Conservation (phyloP, 176 grass and related monocot genomes). For the Phoenix dactylifera region DNA sequence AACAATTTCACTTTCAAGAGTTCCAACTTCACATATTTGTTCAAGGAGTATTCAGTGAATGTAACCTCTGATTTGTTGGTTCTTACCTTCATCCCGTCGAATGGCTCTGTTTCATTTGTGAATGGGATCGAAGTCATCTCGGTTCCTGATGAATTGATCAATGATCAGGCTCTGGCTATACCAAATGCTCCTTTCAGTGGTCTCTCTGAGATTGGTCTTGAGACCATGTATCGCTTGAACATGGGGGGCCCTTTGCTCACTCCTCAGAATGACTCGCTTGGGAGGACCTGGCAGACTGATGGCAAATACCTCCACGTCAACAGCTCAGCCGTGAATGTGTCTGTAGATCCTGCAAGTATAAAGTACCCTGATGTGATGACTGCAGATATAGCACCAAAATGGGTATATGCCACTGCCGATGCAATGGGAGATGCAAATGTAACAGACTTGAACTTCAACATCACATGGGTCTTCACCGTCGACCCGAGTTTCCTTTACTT, state of each 20-base stretch:
- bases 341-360: slow-evolving; percentile 24
- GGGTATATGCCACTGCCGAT: slow-evolving; percentile 68
- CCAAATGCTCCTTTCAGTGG: slow-evolving; percentile 53
- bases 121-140: slow-evolving; percentile 84
- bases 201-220: slow-evolving; percentile 37
- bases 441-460: slow-evolving; percentile 40
- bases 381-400: slow-evolving; percentile 48
- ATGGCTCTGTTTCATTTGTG: slow-evolving; percentile 48
- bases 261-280: slow-evolving; percentile 70
- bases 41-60: slow-evolving; percentile 70
- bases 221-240: slow-evolving; percentile 62
- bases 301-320: slow-evolving; percentile 33
- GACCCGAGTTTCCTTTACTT: slow-evolving; percentile 48
- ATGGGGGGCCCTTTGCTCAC: slow-evolving; percentile 60
- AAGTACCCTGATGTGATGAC: slow-evolving; percentile 36
- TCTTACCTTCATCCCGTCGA: slow-evolving; percentile 63
- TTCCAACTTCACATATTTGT: slow-evolving; percentile 22
- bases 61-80: slow-evolving; percentile 50
- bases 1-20: slow-evolving; percentile 47
- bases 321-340: slow-evolving; percentile 33
- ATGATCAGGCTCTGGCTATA: slow-evolving; percentile 37
- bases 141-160: slow-evolving; percentile 59
- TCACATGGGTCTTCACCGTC: slow-evolving; percentile 79
- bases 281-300: slow-evolving; percentile 57
- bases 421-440: slow-evolving; percentile 33